Percentiles rank a stretch among this genome's conserved stretches.
phyloP scores from a whole-genome alignment of 78 protist species.

The Dictyostelium citrinum region DNA sequence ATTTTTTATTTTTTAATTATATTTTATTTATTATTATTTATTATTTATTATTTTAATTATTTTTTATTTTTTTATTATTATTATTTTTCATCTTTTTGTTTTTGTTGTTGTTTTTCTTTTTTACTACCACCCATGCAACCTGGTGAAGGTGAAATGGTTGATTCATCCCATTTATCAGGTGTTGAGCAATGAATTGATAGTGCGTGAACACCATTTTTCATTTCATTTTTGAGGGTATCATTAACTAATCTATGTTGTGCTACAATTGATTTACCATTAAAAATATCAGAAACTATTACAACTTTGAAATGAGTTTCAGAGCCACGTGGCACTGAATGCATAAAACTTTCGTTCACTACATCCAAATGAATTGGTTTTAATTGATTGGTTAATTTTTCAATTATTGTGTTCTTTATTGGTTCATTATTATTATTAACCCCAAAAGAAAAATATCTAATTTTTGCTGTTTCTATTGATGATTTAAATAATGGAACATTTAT shows the following conservation, averaged over 20 bases:
- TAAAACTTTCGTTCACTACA: conserved; percentile 76
- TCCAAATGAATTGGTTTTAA: conserved; percentile 39
- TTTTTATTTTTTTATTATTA: not conserved
- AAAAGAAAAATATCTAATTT: not conserved
- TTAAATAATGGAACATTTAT: not conserved
- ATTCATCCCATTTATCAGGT: conserved; percentile 75
- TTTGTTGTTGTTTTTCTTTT: conserved; percentile 30
- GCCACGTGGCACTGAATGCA: conserved; percentile 81
- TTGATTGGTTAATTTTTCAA: not conserved
- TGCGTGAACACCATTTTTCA: conserved; percentile 86
- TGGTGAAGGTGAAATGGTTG: not conserved
- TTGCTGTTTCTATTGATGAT: not conserved
- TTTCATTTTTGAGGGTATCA: conserved; percentile 46
- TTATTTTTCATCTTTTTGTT: not conserved
- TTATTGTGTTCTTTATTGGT: not conserved
- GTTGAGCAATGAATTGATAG: conserved; percentile 82
- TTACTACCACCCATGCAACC: conserved; percentile 74
- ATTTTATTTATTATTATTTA: too few relatives aligned
- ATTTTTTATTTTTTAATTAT: not conserved
- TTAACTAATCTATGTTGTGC: conserved; percentile 86
- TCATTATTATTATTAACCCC: not conserved
- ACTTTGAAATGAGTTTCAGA: conserved; percentile 87
- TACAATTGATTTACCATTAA: conserved; percentile 50
- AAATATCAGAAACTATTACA: conserved; percentile 81
- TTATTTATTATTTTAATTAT: not conserved